phyloP scores from a whole-genome alignment of 106 monocot genomes.

The Chionographis japonica region DNA sequence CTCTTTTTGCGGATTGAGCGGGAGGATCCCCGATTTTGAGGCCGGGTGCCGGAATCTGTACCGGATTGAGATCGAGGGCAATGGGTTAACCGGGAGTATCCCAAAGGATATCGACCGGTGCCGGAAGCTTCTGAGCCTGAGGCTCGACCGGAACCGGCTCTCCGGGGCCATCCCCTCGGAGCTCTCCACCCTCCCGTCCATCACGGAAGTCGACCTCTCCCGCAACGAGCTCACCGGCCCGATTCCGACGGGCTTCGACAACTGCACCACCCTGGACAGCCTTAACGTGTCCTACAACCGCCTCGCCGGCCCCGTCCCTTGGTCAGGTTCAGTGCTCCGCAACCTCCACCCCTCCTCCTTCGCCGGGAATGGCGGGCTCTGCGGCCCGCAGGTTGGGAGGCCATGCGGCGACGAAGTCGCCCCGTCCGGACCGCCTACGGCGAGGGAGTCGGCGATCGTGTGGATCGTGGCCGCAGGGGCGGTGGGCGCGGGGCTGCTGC shows the following conservation, averaged over 20 bases:
- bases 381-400: slow-evolving; percentile 36
- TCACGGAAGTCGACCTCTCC: slow-evolving; percentile 76
- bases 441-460: slow-evolving; percentile 28
- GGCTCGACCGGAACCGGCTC: slow-evolving; percentile 47
- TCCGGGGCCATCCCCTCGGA: slow-evolving; percentile 59
- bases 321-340: slow-evolving; percentile 21
- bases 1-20: slow-evolving; percentile 46
- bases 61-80: slow-evolving; percentile 59
- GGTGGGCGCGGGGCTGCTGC: slow-evolving; percentile 38
- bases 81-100: slow-evolving; percentile 55
- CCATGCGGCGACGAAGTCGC: slow-evolving; percentile 19
- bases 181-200: slow-evolving; percentile 59
- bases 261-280: slow-evolving; percentile 75
- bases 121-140: slow-evolving; percentile 58
- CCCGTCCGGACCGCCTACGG: not conserved
- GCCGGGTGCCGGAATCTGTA: slow-evolving; percentile 68
- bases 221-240: slow-evolving; percentile 52
- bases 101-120: slow-evolving; percentile 58
- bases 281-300: slow-evolving; percentile 83
- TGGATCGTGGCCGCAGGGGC: slow-evolving; percentile 63
- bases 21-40: slow-evolving; percentile 50
- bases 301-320: slow-evolving; percentile 44
- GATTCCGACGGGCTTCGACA: slow-evolving; percentile 63
- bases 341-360: slow-evolving; percentile 51
- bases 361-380: slow-evolving; percentile 59